phyloP scores from a whole-genome alignment of 495 filamentous ascomycete genomes.

The Aspergillus homomorphus region DNA sequence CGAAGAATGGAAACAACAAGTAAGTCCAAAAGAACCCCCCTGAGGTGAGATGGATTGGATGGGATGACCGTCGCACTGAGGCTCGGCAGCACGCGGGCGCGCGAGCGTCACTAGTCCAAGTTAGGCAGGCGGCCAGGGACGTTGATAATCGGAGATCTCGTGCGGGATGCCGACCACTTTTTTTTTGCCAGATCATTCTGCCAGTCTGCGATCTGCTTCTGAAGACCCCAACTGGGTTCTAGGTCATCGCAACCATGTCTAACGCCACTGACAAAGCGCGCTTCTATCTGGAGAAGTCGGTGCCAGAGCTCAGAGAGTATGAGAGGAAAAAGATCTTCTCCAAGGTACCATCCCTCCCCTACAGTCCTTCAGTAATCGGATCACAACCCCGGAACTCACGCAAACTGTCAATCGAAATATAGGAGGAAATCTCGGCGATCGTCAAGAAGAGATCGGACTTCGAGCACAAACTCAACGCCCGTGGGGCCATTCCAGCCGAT shows the following conservation, averaged over 20 bases:
- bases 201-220: neutral
- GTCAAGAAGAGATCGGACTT: slow-evolving; percentile 87
- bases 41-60: slow-evolving; percentile 27
- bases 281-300: slow-evolving; percentile 86
- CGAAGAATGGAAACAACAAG: slow-evolving; percentile 19
- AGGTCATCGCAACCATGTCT: slow-evolving; percentile 56
- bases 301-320: slow-evolving; percentile 86
- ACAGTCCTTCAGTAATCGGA: neutral
- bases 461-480: slow-evolving; percentile 83
- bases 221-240: neutral
- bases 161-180: slow-evolving; percentile 42
- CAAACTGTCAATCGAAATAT: slow-evolving; percentile 9
- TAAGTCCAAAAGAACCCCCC: slow-evolving; percentile 24
- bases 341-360: slow-evolving; percentile 46
- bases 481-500: slow-evolving; percentile 69
- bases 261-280: slow-evolving; percentile 88
- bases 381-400: slow-evolving; percentile 10
- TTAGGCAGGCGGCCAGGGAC: slow-evolving; percentile 18
- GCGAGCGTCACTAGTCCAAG: slow-evolving; percentile 17
- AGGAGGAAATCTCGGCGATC: slow-evolving; percentile 86
- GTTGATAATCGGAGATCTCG: slow-evolving; percentile 9
- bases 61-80: slow-evolving; percentile 13
- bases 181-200: slow-evolving; percentile 20
- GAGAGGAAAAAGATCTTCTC: slow-evolving; percentile 85
- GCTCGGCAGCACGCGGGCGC: slow-evolving; percentile 23